Evolutionary conservation across 495 filamentous ascomycete species (phyloP), one percentile per base, ranked within the genome.

Genomic region (Aspergillus ellipticus): DNA sequence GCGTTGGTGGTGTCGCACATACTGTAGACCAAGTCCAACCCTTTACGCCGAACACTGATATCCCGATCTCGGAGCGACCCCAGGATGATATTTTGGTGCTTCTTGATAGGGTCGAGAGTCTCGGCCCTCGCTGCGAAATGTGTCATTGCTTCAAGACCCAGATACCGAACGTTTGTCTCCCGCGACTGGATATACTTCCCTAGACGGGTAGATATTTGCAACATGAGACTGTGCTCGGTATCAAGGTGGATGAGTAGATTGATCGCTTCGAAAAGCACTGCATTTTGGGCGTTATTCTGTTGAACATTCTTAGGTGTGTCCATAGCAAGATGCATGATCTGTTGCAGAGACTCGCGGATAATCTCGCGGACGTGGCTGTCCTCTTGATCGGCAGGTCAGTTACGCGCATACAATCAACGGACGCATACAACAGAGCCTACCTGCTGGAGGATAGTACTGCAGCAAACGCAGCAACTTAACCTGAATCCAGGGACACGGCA

Each of bases 191-290:
- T 99, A 70, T 97, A 99, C 54, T 95, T 92, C 26, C 95, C 95
- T 10, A 99, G 78, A 31, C 91, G 82, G 21, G 89, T 80, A n/a
- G 94, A 97, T 46, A 97, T 96, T 61, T 97, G 93, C 61, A 96
- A 86, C 93, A 97, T 97, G 42, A 99, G 76, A 19, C 85, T 86
- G 58, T 92, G 90, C 64, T 99, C 95, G 5, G 93, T 96, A 60
- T 97, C 95, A n/a, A 99, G 84, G 60, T 97, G 95, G 53, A 99
- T 99, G 55, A 96, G 92, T 50, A 99, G 85, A 66, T 97, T 97
- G 71, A 99, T 97, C 46, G 92, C 95, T 76, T 99, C 95, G 60
- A 99, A 99, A 0, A 99, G 81, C 22, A 99, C 90, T 0, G 95
- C 95, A 63, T 99, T 97, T 64, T 97, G 95, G 0, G 95, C 95